Evolutionary conservation across 2,329 filamentous ascomycete genomes (phyloP), one percentile per base, ranked within the genome.

Genomic region (Tolypocladium ovalisporum): DNA sequence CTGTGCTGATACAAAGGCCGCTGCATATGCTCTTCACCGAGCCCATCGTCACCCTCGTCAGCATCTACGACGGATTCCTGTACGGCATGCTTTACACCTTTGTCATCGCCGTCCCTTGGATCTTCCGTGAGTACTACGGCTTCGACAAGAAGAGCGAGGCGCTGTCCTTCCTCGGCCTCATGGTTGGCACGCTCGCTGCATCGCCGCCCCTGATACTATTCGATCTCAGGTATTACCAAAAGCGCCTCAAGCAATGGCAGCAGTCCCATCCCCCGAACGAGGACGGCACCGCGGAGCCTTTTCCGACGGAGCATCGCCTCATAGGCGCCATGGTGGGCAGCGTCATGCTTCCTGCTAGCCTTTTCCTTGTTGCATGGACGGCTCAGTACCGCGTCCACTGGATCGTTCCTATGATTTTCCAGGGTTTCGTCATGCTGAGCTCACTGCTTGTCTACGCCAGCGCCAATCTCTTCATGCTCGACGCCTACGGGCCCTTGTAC

Each of bases 311-410:
- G 70, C 79, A 84, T 12, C 79, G 87, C 24, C 75, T 91, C 2
- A 80, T 81, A 0, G 77, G 81, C 6, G 79, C 79, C 53, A 79
- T 88, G 60, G 65, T 88, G 39, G 87, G 86, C 12, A 81, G 80
- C 17, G 67, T 87, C 24, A 73, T 79, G 4, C 72, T 90, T 4
- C 87, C 87, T 3, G 66, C 85, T 22, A 82, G 84, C 5, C 73
- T 88, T 22, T 87, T 88, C 75, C 83, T 81, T 76, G 87, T 87
- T 62, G 85, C 84, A 1, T 88, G 85, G 85, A 87, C 85, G 4
- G 65, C 64, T 7, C 60, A 66, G 44, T 57, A 57, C 53, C 58
- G 55, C 9, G 62, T 63, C 3, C 62, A 65, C 54, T 66, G 64
- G 62, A 58, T 63, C 24, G 62, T 64, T 9, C 65, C 65, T 34